Evolutionary conservation across 2,329 filamentous ascomycete species (phyloP), one percentile per base, ranked within the genome.

Genomic region (Mollisiaceae sp.): DNA sequence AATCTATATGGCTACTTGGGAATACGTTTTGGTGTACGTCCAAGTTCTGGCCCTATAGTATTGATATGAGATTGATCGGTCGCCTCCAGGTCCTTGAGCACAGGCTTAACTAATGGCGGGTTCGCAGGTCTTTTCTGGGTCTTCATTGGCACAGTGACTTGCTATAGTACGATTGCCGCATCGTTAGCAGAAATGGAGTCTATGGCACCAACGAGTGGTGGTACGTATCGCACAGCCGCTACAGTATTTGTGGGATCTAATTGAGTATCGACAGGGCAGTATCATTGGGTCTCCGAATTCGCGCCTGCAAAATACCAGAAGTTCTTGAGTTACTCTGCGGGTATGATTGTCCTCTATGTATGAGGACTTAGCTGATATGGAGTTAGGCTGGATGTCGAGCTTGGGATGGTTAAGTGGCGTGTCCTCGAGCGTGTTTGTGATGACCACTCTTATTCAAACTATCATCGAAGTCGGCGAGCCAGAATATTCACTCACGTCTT

Each of bases 261-360:
- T 84, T 0, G 85, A 83, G 4, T 32, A 32, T 32, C 27, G 27
- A 83, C 82, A 43, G 85, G 85, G 1, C 85, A 87, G 69, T 87
- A 86, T 67, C 83, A 86, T 68, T 86, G 83, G 84, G 83, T 86
- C 1, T 85, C 80, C 0, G 83, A 85, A 59, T 85, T 86, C 65
- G 80, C 83, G 0, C 81, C 83, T 0, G 76, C 74, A 0, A 74
- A 75, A 52, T 78, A 80, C 60, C 83, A 86, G 68, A 85, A 82
- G 63, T 80, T 83, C 41, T 75, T 86, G 1, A 85, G 82, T 66
- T 89, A 87, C 70, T 72, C 83, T 18, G 80, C 81, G 5, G 82
- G 80, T 72, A 60, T 27, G 38, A 52, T 15, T 47, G 15, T 45
- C 18, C 36, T 36, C 2, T 36, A 18, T 50, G 14, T 27, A 1